Conservation (phyloP, 2,329 filamentous ascomycete genomes). For the Nannizziopsis arthrosporioides region DNA sequence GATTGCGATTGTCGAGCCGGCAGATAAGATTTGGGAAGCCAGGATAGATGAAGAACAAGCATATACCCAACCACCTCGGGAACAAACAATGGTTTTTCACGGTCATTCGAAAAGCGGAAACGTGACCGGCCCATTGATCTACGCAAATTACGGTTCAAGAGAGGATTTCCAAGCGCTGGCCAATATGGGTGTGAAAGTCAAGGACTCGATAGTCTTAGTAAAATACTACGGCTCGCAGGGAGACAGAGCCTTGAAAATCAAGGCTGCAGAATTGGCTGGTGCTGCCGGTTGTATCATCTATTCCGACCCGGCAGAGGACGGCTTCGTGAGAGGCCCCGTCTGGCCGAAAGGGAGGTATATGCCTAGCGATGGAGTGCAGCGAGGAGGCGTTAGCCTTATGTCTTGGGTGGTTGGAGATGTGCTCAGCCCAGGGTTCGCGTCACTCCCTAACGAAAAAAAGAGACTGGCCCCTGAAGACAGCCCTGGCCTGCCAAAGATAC, state of each 20-base stretch:
- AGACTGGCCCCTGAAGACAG: slow-evolving; percentile 60
- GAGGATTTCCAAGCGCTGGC: slow-evolving; percentile 67
- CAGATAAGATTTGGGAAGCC: slow-evolving; percentile 63
- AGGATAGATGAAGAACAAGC: slow-evolving; percentile 69
- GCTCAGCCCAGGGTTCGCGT: slow-evolving; percentile 76
- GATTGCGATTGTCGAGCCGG: slow-evolving; percentile 65
- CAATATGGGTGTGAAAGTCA: slow-evolving; percentile 59
- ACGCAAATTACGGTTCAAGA: slow-evolving; percentile 80
- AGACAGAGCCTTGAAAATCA: slow-evolving; percentile 71
- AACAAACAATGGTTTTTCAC: slow-evolving; percentile 71
- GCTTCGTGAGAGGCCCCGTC: slow-evolving; percentile 58
- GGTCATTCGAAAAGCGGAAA: slow-evolving; percentile 79
- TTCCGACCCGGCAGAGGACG: slow-evolving; percentile 77
- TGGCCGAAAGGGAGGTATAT: slow-evolving; percentile 70
- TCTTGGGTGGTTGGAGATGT: slow-evolving; percentile 81
- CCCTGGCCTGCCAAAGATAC: slow-evolving; percentile 65
- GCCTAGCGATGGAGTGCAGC: slow-evolving; percentile 70
- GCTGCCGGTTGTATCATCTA: slow-evolving; percentile 84
- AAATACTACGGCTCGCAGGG: slow-evolving; percentile 63
- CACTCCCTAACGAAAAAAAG: slow-evolving; percentile 39
- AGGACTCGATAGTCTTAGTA: slow-evolving; percentile 74
- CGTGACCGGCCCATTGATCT: slow-evolving; percentile 74
- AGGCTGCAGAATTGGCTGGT: slow-evolving; percentile 75
- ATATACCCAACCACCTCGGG: slow-evolving; percentile 49
- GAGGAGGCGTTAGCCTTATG: slow-evolving; percentile 67